These are phyloP conservation scores for Trypethelium eluteriae DNA, from an alignment of 495 filamentous ascomycete species.

Conservation along the genomic window DNA sequence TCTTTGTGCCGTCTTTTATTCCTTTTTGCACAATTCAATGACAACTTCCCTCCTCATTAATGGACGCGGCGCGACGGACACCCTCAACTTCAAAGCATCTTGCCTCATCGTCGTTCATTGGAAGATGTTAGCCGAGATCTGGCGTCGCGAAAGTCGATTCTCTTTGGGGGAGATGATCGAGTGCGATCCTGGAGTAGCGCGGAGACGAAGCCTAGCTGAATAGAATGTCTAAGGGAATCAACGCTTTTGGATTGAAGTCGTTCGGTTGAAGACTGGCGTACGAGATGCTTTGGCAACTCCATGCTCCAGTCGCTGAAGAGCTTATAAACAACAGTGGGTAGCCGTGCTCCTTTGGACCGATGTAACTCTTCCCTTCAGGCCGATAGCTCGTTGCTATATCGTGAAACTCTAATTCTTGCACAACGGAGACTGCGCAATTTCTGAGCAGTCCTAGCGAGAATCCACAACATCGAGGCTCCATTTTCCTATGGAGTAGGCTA, in stretches of 20 bases:
- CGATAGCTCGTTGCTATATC: not conserved
- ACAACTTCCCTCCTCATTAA: not conserved
- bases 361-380: not conserved
- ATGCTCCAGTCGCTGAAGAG: not conserved
- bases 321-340: not conserved
- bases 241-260: not conserved
- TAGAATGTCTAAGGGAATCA: not conserved
- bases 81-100: no score
- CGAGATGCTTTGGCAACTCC: not conserved
- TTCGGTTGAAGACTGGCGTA: not conserved
- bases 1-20: not conserved
- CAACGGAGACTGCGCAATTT: no score
- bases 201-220: not conserved
- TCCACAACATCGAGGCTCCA: no score
- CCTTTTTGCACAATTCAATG: constrained; percentile 2
- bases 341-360: not conserved
- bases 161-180: not conserved
- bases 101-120: not conserved
- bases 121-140: not conserved
- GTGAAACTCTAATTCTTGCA: no score
- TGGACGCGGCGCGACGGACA: no score
- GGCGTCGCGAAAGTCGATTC: not conserved
- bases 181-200: not conserved
- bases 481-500: no score
- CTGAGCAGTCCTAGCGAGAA: no score